Evolutionary conservation across 2,329 filamentous ascomycete genomes (phyloP).

Genomic region (Cercospora sp.): DNA sequence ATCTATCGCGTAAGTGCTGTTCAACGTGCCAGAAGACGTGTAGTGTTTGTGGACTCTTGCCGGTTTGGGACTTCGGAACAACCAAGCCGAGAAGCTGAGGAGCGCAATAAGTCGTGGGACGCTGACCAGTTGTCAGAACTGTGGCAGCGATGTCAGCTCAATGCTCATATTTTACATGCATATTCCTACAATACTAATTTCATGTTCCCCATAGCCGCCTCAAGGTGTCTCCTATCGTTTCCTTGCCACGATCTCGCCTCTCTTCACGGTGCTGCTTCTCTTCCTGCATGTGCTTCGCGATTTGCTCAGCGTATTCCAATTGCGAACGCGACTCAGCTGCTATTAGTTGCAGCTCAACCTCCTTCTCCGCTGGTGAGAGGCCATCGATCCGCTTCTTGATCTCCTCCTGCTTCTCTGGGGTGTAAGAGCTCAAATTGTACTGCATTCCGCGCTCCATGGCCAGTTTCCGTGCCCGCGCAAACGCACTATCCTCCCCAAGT

Average conservation of each 20-base stretch:
- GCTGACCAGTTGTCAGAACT: not conserved
- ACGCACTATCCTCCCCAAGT: slow-evolving; percentile 36
- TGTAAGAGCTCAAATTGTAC: slow-evolving; percentile 54
- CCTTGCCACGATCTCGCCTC: slow-evolving; percentile 57
- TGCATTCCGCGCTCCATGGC: slow-evolving; percentile 40
- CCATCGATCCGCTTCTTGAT: slow-evolving; percentile 49
- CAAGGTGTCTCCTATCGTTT: slow-evolving; percentile 47
- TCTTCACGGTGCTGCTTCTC: slow-evolving; percentile 56
- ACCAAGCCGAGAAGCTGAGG: not conserved
- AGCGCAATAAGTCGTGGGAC: slow-evolving; percentile 5
- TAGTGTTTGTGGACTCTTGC: slow-evolving; percentile 18
- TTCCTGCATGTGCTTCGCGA: slow-evolving; percentile 58
- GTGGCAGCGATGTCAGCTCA: not conserved
- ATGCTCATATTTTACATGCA: not conserved
- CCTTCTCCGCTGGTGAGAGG: slow-evolving; percentile 41
- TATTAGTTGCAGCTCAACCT: slow-evolving; percentile 64
- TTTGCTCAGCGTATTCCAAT: slow-evolving; percentile 57
- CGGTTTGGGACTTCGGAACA: not conserved
- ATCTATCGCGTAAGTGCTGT: not conserved
- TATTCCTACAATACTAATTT: not conserved
- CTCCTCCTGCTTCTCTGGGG: slow-evolving; percentile 57
- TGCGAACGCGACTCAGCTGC: slow-evolving; percentile 63
- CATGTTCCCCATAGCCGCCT: slow-evolving; percentile 36
- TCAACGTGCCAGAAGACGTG: not conserved
- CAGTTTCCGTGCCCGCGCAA: slow-evolving; percentile 30